Evolutionary conservation across 1,139 yeast genomes (phyloP), one percentile per base, ranked within the genome.

Genomic region (Ogataea hybrid): DNA sequence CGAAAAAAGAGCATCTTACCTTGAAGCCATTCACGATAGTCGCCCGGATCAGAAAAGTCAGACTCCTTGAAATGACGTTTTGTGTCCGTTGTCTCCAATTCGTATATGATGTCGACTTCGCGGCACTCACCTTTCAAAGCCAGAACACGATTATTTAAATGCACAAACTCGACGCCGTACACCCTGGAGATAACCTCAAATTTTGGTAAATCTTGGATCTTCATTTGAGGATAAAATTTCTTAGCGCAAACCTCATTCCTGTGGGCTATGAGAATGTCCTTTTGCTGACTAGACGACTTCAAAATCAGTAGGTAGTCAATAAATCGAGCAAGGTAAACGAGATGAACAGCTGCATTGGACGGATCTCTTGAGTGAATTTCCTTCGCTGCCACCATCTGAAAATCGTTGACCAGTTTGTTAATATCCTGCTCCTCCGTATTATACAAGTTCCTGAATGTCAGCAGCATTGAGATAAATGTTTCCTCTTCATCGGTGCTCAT

Each of bases 121-220:
- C 50, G 40, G 35, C 51, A 44, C 33, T 41, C 40, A 5, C 45
- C 49, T 27, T 41, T 43, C 37, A 50, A 31, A 4, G 51, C 48
- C 11, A 43, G n/a, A 9, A 49, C 48, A 31, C 47, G 39, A 25
- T 43, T 43, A 15, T 33, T 39, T 28, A 50, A 18, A 20, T 39
- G 36, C 21, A 39, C 35, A 16, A 45, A 33, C 8, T 43, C 12
- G 2, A 43, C 42, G n/a, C 41, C 31, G 41, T 45, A 50, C 12
- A 43, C 40, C 10, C 12, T n/a, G 12, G 47, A 21, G 11, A 50
- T 48, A 25, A 38, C 28, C 30, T 45, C 31, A 20, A 48, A 50
- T 28, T 47, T 47, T 4, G 46, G 39, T 15, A 47, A 22, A 1
- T 36, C 39, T 12, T 35, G 23, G 16, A 48, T 36, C 8, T 42